Evolutionary conservation across 2,329 filamentous ascomycete genomes (phyloP).

Genomic region (Hymenoscyphus infarciens): DNA sequence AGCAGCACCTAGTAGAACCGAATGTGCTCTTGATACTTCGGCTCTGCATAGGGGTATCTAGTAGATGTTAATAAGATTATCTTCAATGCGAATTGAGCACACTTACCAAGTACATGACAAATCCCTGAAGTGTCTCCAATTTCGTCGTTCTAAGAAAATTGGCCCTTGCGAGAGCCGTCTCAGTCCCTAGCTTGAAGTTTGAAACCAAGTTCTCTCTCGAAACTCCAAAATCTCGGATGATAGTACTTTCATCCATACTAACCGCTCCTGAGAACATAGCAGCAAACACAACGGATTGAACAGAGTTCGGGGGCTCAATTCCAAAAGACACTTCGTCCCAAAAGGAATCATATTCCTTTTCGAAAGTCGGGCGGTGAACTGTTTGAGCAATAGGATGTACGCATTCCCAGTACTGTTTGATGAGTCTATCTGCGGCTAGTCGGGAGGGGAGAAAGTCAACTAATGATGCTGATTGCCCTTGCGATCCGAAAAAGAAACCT

Average conservation of each 20-base stretch:
- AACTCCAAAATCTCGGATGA: constrained; percentile 51
- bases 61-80: neutral
- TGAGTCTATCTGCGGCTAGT: constrained; percentile 55
- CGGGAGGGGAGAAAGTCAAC: constrained; percentile 59
- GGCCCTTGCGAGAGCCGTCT: constrained; percentile 63
- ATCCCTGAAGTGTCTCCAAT: constrained; percentile 71
- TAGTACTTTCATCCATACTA: constrained; percentile 56
- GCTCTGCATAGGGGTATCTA: constrained; percentile 68
- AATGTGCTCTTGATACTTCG: constrained; percentile 71
- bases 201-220: constrained; percentile 56
- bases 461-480: constrained; percentile 47
- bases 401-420: constrained; percentile 63
- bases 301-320: constrained; percentile 59
- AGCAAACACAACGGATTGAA: constrained; percentile 67
- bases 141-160: constrained; percentile 69
- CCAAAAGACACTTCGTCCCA: constrained; percentile 59
- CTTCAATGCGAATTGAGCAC: neutral
- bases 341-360: constrained; percentile 60
- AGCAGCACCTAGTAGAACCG: constrained; percentile 66
- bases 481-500: constrained; percentile 58
- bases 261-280: constrained; percentile 66
- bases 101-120: constrained; percentile 71
- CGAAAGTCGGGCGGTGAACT: constrained; percentile 63
- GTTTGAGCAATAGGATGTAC: constrained; percentile 68
- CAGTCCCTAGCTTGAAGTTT: constrained; percentile 62